Base-by-base conservation (phyloP, 768 basidiomycete genomes). In the Tricholoma flavovirens region DNA sequence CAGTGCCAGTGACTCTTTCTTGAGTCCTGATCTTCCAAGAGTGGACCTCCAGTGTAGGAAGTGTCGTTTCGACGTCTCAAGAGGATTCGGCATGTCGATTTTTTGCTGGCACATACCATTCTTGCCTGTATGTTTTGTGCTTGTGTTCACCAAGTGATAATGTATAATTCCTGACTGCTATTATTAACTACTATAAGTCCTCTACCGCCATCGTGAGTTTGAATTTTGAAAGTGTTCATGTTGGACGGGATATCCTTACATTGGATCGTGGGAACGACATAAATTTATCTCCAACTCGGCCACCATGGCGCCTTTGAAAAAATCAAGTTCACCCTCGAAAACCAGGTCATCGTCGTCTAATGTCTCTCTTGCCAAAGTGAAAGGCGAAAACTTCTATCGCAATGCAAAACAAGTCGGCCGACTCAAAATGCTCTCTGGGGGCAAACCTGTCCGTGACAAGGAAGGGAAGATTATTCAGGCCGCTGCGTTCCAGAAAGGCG, bases 351-450 rank as follows among this genome's bases (percentile, higher is more conserved):
- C 81, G n/a, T 75, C 77, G 21, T 75, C 77, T n/a, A 75, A 78
- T 14, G 61, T 80, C 1, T 76, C 82, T 4, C 75, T 90, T 43
- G 81, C 83, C 61, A 87, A 78, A 69, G 82, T 88, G 60, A 93
- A 93, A 68, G 95, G 94, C 66, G 93, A 97, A 76, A 99, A 96
- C 71, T 98, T 98, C 77, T 99, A 97, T 75, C 90, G 94, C 71
- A 84, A 94, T 88, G 94, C 93, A 43, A 98, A 98, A 69, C 78
- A 84, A 65, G 93, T 86, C 35, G 75, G 78, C 29, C 78, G 87
- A 58, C 82, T 94, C 54, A 98, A 97, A 77, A 88, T 99, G 88
- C 82, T 97, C 64, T 90, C 81, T 56, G 88, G 95, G 58, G 93
- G 93, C 35, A 94, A 94, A 74, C 84, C 96, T 58, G 79, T 97